Conservation (phyloP, 148 eudicot species). For the Diospyros kaki region DNA sequence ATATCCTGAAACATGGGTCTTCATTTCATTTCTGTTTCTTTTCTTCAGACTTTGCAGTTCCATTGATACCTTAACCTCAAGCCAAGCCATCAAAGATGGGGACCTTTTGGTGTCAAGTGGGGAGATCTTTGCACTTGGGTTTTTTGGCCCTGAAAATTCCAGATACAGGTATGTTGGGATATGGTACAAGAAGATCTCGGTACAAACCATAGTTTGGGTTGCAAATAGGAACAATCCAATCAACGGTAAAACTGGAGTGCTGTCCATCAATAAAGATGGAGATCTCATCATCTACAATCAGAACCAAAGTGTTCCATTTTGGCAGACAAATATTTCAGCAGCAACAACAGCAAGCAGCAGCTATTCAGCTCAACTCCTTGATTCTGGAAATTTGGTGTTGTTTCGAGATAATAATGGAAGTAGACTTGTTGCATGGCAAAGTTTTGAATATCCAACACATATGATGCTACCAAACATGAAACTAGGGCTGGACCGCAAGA, state of each 20-base stretch:
- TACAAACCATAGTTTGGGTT: slow-evolving; percentile 20
- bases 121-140: slow-evolving; percentile 17
- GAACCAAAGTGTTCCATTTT: background rate
- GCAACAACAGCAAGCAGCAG: no score
- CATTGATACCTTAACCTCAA: slow-evolving; percentile 6
- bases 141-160: slow-evolving; percentile 20
- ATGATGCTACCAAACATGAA: background rate
- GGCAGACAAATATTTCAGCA: background rate
- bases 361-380: background rate
- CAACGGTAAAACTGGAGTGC: slow-evolving; percentile 8
- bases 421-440: background rate
- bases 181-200: slow-evolving; percentile 16
- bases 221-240: slow-evolving; percentile 24
- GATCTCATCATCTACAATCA: background rate
- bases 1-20: background rate
- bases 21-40: background rate
- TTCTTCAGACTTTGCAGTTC: background rate
- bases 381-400: slow-evolving; percentile 3
- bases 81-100: background rate
- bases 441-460: slow-evolving; percentile 9
- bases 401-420: background rate
- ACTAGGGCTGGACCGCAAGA: background rate
- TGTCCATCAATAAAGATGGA: slow-evolving; percentile 16
- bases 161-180: slow-evolving; percentile 16
- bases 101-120: slow-evolving; percentile 11